phyloP scores from a whole-genome alignment of 345 rosid genomes.

The Syzygium aromaticum region DNA sequence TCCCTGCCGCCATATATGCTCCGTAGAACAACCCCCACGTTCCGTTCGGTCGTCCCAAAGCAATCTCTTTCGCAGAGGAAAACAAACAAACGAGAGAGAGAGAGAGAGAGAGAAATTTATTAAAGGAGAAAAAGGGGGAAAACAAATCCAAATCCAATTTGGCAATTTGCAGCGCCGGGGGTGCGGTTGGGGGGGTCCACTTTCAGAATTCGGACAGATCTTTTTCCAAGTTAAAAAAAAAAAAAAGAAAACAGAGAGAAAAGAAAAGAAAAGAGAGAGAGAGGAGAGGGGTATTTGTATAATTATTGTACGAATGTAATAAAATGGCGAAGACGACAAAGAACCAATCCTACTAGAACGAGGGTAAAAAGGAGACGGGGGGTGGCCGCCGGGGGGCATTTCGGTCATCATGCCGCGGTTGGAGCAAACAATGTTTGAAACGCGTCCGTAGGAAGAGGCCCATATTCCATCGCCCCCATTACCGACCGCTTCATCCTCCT shows the following conservation, averaged over 20 bases:
- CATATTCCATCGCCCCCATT: slow-evolving; percentile 55
- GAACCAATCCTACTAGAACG: neutral
- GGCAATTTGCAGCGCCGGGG: neutral
- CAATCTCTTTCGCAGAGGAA: neutral
- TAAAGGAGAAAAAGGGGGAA: neutral
- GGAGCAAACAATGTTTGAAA: slow-evolving; percentile 41
- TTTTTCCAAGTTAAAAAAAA: no score
- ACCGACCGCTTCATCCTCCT: slow-evolving; percentile 34
- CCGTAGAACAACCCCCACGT: neutral
- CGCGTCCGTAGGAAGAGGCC: slow-evolving; percentile 85
- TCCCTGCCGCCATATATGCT: neutral
- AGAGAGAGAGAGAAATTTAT: neutral
- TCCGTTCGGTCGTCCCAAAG: neutral
- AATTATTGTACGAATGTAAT: no score
- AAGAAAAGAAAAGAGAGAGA: no score
- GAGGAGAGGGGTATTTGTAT: no score
- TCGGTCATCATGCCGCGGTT: neutral
- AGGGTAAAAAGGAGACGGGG: neutral
- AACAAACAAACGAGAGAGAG: neutral
- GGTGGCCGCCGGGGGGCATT: neutral
- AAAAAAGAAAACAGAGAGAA: neutral
- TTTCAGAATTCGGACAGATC: neutral
- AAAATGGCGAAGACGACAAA: neutral
- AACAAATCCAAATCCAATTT: neutral
- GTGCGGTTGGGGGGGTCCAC: neutral